These are phyloP conservation scores for Chytridium lagenaria DNA, from an alignment of 371 early-diverging fungal species.

Conservation along the genomic window DNA sequence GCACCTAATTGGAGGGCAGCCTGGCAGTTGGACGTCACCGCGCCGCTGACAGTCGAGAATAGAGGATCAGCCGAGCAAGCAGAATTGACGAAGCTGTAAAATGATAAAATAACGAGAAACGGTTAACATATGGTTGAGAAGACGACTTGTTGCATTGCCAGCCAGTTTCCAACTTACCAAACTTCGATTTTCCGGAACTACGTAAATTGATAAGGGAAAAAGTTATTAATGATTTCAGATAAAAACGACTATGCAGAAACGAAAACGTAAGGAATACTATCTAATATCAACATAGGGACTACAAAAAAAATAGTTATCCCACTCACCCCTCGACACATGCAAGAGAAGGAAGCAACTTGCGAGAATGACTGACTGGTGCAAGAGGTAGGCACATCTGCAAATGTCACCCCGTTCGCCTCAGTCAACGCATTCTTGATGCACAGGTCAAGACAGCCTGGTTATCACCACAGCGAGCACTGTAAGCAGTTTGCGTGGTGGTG, in stretches of 20 bases:
- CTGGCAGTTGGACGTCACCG: not conserved
- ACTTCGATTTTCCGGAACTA: not conserved
- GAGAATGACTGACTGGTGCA: not conserved
- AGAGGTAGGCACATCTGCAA: not conserved
- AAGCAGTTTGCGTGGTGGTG: not conserved
- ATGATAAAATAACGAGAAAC: no score
- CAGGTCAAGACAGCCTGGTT: conserved; percentile 6
- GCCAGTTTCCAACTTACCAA: not conserved
- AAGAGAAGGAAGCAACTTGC: not conserved
- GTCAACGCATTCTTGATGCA: conserved; percentile 11
- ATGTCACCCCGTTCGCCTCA: not conserved
- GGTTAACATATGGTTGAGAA: no score
- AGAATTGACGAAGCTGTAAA: not conserved
- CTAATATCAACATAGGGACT: no score
- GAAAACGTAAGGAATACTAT: no score
- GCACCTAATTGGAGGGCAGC: not conserved
- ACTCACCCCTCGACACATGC: not conserved
- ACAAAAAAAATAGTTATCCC: no score
- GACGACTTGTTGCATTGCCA: no score
- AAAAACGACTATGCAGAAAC: no score
- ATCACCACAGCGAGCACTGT: not conserved
- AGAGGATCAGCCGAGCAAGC: not conserved
- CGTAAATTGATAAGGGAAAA: no score
- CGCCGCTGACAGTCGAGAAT: not conserved
- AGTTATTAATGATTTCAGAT: no score